Evolutionary conservation across 2,329 filamentous ascomycete genomes (phyloP), one percentile per base, ranked within the genome.

Genomic region (Cladosporium austrohemisphaericum): DNA sequence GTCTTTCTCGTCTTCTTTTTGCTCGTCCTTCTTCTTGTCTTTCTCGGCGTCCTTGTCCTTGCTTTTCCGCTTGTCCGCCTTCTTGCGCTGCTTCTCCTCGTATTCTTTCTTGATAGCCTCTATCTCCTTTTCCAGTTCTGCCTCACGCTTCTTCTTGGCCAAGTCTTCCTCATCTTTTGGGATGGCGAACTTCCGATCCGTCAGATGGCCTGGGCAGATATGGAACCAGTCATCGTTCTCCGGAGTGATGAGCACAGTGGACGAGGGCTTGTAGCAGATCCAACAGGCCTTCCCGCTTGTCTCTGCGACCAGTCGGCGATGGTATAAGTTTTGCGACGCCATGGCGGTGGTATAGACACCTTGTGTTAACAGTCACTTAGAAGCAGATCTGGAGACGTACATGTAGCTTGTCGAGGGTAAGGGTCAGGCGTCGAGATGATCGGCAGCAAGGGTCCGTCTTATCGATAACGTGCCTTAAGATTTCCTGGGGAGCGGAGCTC

Each of bases 151-250:
- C 77, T 62, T 80, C 61, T 52, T 84, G 74, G 55, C 71, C 4
- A 70, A 52, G 16, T 70, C 71, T 61, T 91, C 86, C 52, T 87
- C 76, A 52, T 86, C 84, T 52, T 88, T 84, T 3, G 81, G 75
- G 19, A 76, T 76, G 63, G 87, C 92, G 67, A 96, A 97, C 32
- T 85, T 81, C 25, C 75, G 76, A 63, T 97, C 93, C 61, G 86
- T 88, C 7, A 97, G 73, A 68, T 98, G 93, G 25, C 78, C 75
- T 5, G 83, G 77, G 60, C 93, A 98, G 36, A 94, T 80, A 65
- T 94, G 96, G 73, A 98, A 97, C 55, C 62, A 59, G 71, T 93
- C 91, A 81, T 92, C 93, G 62, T 88, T 91, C 61, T 94, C 90
- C 0, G 87, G 81, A 7, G 90, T 94, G 58, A 95, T 88, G 48